Evolutionary conservation across 2,329 filamentous ascomycete species (phyloP).

Genomic region (Malbranchea zuffiana): DNA sequence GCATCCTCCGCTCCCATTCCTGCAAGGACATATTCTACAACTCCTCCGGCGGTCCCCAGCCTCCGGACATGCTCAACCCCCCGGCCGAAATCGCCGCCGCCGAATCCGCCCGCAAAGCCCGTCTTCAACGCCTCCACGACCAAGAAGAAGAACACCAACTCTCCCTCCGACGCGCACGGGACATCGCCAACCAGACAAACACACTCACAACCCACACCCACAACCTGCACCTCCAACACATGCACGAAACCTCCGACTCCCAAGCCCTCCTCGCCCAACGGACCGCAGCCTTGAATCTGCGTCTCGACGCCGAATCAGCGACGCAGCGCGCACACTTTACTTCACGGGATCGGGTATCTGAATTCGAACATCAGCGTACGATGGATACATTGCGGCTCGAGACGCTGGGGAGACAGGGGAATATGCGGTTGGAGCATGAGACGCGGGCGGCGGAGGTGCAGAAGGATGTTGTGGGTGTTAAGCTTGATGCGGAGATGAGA

Average conservation of each 20-base stretch:
- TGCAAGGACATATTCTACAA: constrained; percentile 16
- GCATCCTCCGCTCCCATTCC: constrained; percentile 13
- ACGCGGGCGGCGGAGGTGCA: constrained; percentile 9
- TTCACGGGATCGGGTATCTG: constrained; percentile 9
- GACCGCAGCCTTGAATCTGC: constrained; percentile 11
- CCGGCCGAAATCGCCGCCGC: constrained; percentile 14
- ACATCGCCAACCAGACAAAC: constrained; percentile 11
- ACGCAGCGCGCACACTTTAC: constrained; percentile 9
- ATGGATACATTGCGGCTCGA: constrained; percentile 13
- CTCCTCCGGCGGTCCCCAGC: constrained; percentile 11
- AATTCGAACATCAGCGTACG: constrained; percentile 11
- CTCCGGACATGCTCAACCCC: constrained; percentile 16
- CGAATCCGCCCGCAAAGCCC: constrained; percentile 11
- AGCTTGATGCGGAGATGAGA: constrained; percentile 10
- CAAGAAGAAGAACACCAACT: constrained; percentile 16
- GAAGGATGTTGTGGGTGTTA: constrained; percentile 11
- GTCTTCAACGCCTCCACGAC: constrained; percentile 12
- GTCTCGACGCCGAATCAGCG: constrained; percentile 12
- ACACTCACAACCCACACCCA: constrained; percentile 11
- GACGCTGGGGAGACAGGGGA: constrained; percentile 8
- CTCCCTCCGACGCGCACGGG: constrained; percentile 9
- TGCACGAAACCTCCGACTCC: constrained; percentile 13
- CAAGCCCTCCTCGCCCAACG: constrained; percentile 9
- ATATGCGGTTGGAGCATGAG: constrained; percentile 12
- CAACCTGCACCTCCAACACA: constrained; percentile 13